These are phyloP conservation scores for Fraxinus excelsior DNA, from an alignment of 257 asterid species.

Conservation along the genomic window DNA sequence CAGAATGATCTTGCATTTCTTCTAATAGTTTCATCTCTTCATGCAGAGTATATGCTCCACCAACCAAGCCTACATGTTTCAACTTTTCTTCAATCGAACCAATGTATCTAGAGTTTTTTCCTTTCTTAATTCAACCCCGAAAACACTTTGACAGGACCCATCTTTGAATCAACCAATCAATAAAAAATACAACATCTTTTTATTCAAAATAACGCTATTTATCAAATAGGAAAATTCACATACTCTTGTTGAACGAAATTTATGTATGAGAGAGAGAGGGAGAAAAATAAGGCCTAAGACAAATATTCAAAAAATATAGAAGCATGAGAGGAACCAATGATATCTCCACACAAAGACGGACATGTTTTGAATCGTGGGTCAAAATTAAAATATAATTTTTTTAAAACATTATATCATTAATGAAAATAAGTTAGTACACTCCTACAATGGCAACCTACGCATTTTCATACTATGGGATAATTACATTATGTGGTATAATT, in stretches of 20 bases:
- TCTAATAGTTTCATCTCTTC: conserved; percentile 81
- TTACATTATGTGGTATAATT: too few relatives aligned
- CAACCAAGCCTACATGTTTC: conserved; percentile 35
- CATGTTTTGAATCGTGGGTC: too few relatives aligned
- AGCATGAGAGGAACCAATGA: conserved; percentile 48
- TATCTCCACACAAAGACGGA: too few relatives aligned
- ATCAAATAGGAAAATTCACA: conserved; percentile 7
- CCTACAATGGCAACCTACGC: too few relatives aligned
- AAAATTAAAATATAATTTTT: too few relatives aligned
- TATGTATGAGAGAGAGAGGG: conserved; percentile 24
- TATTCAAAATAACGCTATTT: conserved; percentile 15
- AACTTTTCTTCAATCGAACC: conserved; percentile 57
- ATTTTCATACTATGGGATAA: too few relatives aligned
- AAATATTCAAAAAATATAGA: conserved; percentile 51
- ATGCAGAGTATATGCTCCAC: conserved; percentile 29
- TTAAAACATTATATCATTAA: too few relatives aligned
- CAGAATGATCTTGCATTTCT: conserved; percentile 78
- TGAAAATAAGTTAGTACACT: too few relatives aligned
- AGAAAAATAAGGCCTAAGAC: conserved; percentile 25
- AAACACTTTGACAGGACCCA: conserved; percentile 34
- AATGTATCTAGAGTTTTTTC: conserved; percentile 33
- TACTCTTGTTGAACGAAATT: conserved; percentile 23
- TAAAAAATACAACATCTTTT: conserved; percentile 27
- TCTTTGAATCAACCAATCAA: conserved; percentile 22
- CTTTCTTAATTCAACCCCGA: conserved; percentile 30